A percentile compares a stretch with the other conserved stretches of the same genome.
phyloP scores from a whole-genome alignment of 2,329 filamentous ascomycete species.

The Cordyceps cateniannulata region DNA sequence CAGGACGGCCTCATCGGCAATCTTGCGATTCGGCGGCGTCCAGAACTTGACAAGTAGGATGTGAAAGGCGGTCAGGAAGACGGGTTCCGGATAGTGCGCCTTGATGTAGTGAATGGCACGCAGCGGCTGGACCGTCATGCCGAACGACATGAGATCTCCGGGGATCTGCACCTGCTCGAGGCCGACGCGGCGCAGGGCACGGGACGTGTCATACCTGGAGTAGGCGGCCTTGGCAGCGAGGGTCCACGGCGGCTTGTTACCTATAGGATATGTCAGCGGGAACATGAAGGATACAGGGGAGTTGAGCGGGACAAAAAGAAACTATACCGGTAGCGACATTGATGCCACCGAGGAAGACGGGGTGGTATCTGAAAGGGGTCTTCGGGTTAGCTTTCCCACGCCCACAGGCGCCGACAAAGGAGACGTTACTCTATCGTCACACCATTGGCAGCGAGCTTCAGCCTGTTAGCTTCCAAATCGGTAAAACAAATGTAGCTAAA shows the following conservation, averaged over 20 bases:
- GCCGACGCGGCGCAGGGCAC: constrained; percentile 33
- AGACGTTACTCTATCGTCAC: constrained; percentile 56
- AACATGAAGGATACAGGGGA: too few species aligned
- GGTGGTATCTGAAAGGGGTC: constrained; percentile 50
- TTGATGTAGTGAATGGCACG: constrained; percentile 63
- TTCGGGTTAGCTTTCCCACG: not conserved
- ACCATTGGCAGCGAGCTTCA: constrained; percentile 47
- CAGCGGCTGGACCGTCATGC: constrained; percentile 49
- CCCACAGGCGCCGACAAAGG: not conserved
- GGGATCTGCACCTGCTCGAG: constrained; percentile 32
- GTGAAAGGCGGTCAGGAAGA: constrained; percentile 47
- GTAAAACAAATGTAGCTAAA: constrained; percentile 52
- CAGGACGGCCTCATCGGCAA: constrained; percentile 53
- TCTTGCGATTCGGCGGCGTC: constrained; percentile 50
- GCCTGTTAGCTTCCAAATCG: constrained; percentile 51
- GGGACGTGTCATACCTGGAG: constrained; percentile 34
- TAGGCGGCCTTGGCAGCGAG: constrained; percentile 62
- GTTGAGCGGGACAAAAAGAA: not conserved
- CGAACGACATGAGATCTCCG: constrained; percentile 35
- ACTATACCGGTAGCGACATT: constrained; percentile 50
- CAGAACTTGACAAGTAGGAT: constrained; percentile 57
- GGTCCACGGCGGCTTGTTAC: constrained; percentile 70
- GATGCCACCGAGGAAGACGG: constrained; percentile 65
- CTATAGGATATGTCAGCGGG: constrained; percentile 27
- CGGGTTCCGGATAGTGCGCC: constrained; percentile 39